Base-by-base conservation (phyloP, 1,284 basidiomycete genomes). In the Pseudozyma pruni region DNA sequence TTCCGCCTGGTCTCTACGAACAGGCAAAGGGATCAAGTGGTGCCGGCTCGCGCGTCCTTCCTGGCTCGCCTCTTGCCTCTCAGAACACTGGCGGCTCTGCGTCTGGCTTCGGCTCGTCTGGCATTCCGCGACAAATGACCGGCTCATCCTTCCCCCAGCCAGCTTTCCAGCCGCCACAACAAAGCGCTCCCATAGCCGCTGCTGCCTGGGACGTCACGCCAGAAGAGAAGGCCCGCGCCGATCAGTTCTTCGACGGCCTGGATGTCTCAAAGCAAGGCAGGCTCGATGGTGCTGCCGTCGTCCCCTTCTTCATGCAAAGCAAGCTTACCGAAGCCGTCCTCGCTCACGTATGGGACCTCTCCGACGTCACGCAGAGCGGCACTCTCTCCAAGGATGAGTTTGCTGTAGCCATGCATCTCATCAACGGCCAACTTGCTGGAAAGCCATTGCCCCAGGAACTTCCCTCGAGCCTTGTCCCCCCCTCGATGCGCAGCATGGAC, bases 221-320 rank as follows among this genome's bases (percentile, higher is more conserved):
- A 0, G 84, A 87, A 2, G 94, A 95, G 78, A 97, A 97, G 83
- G 86, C 89, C 0, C 87, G 86, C 33, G 86, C 91, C 3, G 94
- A 98, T 81, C 85, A 85, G 14, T 91, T 90, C 84, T 99, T 98
- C 79, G 89, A 91, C 55, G 86, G 86, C 27, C 87, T 98, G 32
- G 96, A 98, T 83, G 84, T 87, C 14, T 86, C 88, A 64, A 89
- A 88, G 72, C 87, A 85, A 61, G 94, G 94, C 1, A 91, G 87
- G 74, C 91, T 98, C 31, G 93, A 95, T 77, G 94, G 94, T 10
- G 92, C 95, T 67, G 88, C 92, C 20, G 96, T 94, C 4, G 96
- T 98, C 0, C 93, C 93, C 5, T 98, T 98, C 84, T 92, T 99
- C 90, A 84, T 96, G 66, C 90, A 94, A 83, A 95, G 93, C 48